Percentiles rank a stretch among this genome's conserved stretches.
phyloP scores from a whole-genome alignment of 225 moss, liverwort and hornwort genomes.

The Takakia lepidozioides region DNA sequence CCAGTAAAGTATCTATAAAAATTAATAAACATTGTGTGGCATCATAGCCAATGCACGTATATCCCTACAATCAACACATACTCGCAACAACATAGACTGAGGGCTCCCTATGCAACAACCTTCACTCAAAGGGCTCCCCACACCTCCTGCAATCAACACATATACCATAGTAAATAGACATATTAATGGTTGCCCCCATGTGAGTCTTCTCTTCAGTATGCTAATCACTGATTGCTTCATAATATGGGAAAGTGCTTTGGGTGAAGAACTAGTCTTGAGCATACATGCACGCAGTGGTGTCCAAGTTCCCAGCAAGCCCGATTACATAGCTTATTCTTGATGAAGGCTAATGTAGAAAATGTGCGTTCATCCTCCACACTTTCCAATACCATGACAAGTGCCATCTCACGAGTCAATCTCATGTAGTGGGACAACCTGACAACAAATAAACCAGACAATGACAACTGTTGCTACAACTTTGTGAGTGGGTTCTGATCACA shows the following conservation, averaged over 20 bases:
- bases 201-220: too few species aligned
- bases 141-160: too few species aligned
- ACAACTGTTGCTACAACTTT: conserved; percentile 2
- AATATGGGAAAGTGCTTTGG: background rate
- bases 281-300: background rate
- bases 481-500: background rate
- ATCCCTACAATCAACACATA: too few species aligned
- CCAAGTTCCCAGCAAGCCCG: background rate
- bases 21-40: too few species aligned
- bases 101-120: too few species aligned
- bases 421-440: background rate
- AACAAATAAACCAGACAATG: background rate
- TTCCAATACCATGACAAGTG: background rate
- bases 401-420: background rate
- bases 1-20: too few species aligned
- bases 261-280: background rate
- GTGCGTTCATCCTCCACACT: background rate
- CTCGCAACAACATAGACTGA: too few species aligned
- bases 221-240: too few species aligned
- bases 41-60: too few species aligned
- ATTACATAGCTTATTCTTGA: background rate
- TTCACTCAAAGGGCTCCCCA: too few species aligned
- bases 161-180: too few species aligned
- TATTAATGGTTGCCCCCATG: too few species aligned
- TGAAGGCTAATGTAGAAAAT: background rate